Base-by-base conservation (phyloP, 1,139 yeast species). In the Schwanniomyces etchellsii region DNA sequence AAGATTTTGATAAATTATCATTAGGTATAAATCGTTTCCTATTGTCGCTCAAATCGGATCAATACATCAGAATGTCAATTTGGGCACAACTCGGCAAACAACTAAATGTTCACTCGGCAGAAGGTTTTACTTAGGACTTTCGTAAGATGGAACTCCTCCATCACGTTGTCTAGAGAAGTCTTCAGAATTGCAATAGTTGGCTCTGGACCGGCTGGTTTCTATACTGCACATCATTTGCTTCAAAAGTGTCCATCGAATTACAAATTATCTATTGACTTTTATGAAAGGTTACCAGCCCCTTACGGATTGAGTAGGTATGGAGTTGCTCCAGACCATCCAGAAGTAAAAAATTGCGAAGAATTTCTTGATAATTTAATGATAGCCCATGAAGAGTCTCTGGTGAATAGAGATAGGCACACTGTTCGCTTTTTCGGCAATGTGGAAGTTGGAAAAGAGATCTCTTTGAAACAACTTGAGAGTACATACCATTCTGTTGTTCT, bases 311-410 rank as follows among this genome's bases (percentile, higher is more conserved):
- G 91, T 29, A 59, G 99, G 26, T 89, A 76, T 50, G 99, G 99
- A 1, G 97, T 91, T n/a, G 97, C 98, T 0, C 99, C 99, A 2
- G 99, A 91, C 57, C 98, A 91, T 54, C 96, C 96, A 0, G 98
- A 91, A 48, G 97, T 91, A 23, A 91, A 91, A 52, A 79, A 78
- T 39, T 82, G 93, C 47, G 88, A 86, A 52, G 93, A 83, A 15
- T 80, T 88, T 34, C 79, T 93, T 50, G 70, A 70, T 5, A 77
- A 78, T 35, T 70, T 82, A 17, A 81, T 81, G 48, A 40, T 47
- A 16, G 61, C 46, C 18, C 47, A 41, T 17, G 24, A 35, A 16
- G 27, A 27, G 26, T n/a, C 30, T 13, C 15, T 21, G 9, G 26
- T 29, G 9, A 22, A 20, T 3, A 34, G 39, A 5, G 30, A 28